Percentiles rank a stretch among this genome's conserved stretches.
Conservation (phyloP, 345 rosid species). For the Leavenworthia alabamica region DNA sequence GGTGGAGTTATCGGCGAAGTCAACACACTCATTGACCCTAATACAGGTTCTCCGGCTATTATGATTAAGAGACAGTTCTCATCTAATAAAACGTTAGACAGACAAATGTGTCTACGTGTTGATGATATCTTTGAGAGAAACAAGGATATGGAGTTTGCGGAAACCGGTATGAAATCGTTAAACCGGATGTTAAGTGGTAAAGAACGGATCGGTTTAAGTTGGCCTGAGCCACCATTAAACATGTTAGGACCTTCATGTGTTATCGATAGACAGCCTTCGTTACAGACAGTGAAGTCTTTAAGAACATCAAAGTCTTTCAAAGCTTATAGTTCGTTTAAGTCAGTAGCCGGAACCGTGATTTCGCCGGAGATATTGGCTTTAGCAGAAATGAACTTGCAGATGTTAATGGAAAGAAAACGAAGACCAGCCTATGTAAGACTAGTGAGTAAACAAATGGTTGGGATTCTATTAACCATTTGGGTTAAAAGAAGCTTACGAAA, state of each 20-base stretch:
- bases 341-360: conserved; percentile 37
- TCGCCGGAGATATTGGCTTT: conserved; percentile 38
- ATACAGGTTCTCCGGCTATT: conserved; percentile 12
- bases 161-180: conserved; percentile 31
- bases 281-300: conserved; percentile 50
- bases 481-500: conserved; percentile 75
- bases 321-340: conserved; percentile 58
- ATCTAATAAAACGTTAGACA: conserved; percentile 52
- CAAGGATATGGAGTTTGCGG: conserved; percentile 9
- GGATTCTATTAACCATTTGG: conserved; percentile 80
- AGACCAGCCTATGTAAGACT: conserved; percentile 70
- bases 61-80: conserved; percentile 50
- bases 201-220: conserved; percentile 70
- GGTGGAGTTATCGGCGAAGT: no score
- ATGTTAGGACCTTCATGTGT: conserved; percentile 46
- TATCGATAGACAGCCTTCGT: conserved; percentile 57
- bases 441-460: conserved; percentile 95
- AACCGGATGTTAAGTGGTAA: conserved; percentile 58
- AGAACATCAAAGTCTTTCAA: conserved; percentile 48
- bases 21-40: conserved; percentile 11
- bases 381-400: conserved; percentile 60
- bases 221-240: conserved; percentile 87
- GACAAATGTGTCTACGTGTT: conserved; percentile 49
- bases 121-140: conserved; percentile 33
- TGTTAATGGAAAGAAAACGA: conserved; percentile 62